Evolutionary conservation across 371 early-diverging fungal species (phyloP).

Genomic region (Rhizopus arrhizus): DNA sequence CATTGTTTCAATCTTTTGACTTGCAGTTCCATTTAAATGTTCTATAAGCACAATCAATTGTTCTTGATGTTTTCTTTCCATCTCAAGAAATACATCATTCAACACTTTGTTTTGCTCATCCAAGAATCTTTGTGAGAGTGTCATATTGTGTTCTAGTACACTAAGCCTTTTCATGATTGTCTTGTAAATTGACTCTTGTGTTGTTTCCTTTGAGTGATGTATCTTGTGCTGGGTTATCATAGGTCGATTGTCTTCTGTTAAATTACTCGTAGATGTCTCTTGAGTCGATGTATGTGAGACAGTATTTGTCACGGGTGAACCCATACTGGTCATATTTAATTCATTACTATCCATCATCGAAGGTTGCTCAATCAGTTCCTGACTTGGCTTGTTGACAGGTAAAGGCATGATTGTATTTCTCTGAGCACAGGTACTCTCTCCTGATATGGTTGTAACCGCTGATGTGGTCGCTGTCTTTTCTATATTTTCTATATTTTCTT

Average conservation of each 20-base stretch:
- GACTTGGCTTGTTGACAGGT: not conserved
- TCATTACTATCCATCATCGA: not conserved
- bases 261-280: not conserved
- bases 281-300: not conserved
- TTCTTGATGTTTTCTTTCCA: conserved; percentile 64
- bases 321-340: no score
- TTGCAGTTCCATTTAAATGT: conserved; percentile 68
- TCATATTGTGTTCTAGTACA: conserved; percentile 78
- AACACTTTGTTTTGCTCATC: conserved; percentile 84
- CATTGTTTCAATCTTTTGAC: conserved; percentile 60
- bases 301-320: not conserved
- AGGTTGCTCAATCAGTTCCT: not conserved
- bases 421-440: not conserved
- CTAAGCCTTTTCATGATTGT: conserved; percentile 85
- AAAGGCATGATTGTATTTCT: not conserved
- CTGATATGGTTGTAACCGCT: not conserved
- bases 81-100: conserved; percentile 70
- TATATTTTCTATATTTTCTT: not conserved
- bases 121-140: conserved; percentile 77
- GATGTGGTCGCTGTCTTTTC: not conserved
- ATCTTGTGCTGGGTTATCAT: not conserved
- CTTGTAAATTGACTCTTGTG: conserved; percentile 83
- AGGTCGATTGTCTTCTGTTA: conserved; percentile 1
- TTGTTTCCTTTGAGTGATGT: conserved; percentile 27
- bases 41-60: conserved; percentile 60